phyloP scores from a whole-genome alignment of 2,329 filamentous ascomycete genomes.

The Amauroascus niger region DNA sequence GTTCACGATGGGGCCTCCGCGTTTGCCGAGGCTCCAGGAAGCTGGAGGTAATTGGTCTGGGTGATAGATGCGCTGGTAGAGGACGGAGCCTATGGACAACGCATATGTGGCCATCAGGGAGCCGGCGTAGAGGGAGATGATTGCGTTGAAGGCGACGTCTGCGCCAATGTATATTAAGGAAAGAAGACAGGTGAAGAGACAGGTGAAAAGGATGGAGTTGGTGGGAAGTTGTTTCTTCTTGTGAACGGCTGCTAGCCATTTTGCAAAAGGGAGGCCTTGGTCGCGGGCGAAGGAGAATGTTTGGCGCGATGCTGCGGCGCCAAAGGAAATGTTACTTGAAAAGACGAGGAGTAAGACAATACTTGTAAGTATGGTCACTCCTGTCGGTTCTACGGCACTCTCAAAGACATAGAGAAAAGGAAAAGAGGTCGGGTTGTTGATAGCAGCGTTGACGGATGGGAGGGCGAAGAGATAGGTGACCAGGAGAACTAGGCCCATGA shows the following conservation, averaged over 20 bases:
- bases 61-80: conserved; percentile 37
- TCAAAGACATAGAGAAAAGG: conserved; percentile 38
- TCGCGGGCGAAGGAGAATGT: conserved; percentile 25
- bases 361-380: conserved; percentile 24
- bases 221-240: conserved; percentile 21
- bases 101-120: conserved; percentile 36
- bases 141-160: conserved; percentile 35
- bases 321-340: conserved; percentile 33
- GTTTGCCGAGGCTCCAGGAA: conserved; percentile 39
- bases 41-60: conserved; percentile 35
- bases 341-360: conserved; percentile 28
- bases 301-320: conserved; percentile 31
- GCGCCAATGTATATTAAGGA: conserved; percentile 40
- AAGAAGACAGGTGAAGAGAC: conserved; percentile 28
- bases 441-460: conserved; percentile 27
- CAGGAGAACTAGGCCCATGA: conserved; percentile 30
- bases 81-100: conserved; percentile 39
- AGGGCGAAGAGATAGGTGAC: conserved; percentile 30
- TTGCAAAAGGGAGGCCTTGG: conserved; percentile 27
- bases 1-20: conserved; percentile 20
- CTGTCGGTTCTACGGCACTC: conserved; percentile 38
- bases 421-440: conserved; percentile 28
- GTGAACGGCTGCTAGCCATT: conserved; percentile 25
- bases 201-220: conserved; percentile 23
- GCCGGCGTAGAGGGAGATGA: conserved; percentile 32